Conservation (phyloP, 768 basidiomycete genomes). For the Boletus eberwhitei region DNA sequence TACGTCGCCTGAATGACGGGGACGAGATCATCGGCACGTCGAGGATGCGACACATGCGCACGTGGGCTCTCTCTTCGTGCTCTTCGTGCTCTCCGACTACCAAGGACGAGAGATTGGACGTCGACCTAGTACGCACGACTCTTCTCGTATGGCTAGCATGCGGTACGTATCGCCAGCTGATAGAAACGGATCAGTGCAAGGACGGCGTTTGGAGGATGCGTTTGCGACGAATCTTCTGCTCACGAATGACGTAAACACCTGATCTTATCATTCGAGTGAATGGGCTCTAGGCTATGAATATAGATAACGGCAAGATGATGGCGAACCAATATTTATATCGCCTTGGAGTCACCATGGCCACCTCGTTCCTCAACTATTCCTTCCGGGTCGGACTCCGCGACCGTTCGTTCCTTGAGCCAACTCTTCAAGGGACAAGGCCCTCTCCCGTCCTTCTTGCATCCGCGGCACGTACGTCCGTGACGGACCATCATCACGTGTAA, state of each 20-base stretch:
- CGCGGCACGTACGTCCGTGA: slow-evolving; percentile 53
- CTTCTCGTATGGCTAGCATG: too few species aligned
- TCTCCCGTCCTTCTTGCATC: slow-evolving; percentile 43
- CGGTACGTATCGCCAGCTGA: too few species aligned
- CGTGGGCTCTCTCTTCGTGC: too few species aligned
- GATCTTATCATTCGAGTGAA: neutral
- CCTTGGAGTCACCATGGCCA: neutral
- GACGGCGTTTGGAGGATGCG: neutral
- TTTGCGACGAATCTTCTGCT: slow-evolving; percentile 1
- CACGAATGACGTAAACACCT: neutral
- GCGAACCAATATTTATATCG: neutral
- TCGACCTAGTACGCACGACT: too few species aligned
- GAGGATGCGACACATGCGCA: too few species aligned
- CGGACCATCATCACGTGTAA: slow-evolving; percentile 58
- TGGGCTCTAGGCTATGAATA: neutral
- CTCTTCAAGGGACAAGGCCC: slow-evolving; percentile 36
- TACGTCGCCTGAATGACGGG: too few species aligned
- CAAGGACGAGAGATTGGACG: too few species aligned
- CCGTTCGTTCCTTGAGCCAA: slow-evolving; percentile 31
- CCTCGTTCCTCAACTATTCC: neutral
- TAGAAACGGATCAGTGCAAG: too few species aligned
- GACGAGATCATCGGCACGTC: too few species aligned
- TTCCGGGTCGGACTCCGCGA: slow-evolving; percentile 18
- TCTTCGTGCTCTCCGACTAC: too few species aligned
- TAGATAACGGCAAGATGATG: neutral